Base-by-base conservation (phyloP, 208 protist species). In the Porcisia hertigi region DNA sequence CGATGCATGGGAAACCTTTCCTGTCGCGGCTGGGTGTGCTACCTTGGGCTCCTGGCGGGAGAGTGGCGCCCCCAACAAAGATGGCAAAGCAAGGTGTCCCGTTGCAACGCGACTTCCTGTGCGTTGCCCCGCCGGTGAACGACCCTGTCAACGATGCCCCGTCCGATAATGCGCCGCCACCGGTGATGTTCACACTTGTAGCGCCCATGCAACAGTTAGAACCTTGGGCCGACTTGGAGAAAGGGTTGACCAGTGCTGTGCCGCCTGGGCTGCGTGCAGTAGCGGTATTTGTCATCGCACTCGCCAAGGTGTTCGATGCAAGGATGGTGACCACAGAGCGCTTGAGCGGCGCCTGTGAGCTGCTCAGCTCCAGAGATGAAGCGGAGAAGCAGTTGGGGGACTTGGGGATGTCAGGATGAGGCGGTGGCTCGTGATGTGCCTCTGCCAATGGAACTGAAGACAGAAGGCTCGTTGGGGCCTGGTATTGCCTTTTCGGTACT, bases 71-170 rank as follows among this genome's bases (percentile, higher is more conserved):
- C 30, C 77, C 77, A 2, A 82, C 71, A 23, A 82, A 85, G 53
- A 87, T 69, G 25, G 80, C 83, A 39, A 87, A 87, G 76, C 80
- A 82, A 45, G 83, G 80, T n/a, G 80, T 73, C 63, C 70, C 63
- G 39, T 64, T 53, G 14, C 73, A 64, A n/a, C 72, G 76, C 30
- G 55, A 1, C 76, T 81, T 81, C 54, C 49, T 73, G 12, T 70
- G 72, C 36, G 49, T 16, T 43, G 69, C 36, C 49, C 30, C 53
- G 12, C 67, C 43, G 4, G 53, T 67, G 34, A 82, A 76, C 36
- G 72, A 75, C 39, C 34, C 72, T 30, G 77, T 65, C 63, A 71
- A 67, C 11, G 77, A 82, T 53, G 53, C 41, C 5, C 47, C 77
- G 18, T 55, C 25, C 3, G 76, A 70, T 30, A 49, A n/a, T 4